Base-by-base conservation (phyloP, 2,329 filamentous ascomycete genomes). In the Scedosporium apiospermum region DNA sequence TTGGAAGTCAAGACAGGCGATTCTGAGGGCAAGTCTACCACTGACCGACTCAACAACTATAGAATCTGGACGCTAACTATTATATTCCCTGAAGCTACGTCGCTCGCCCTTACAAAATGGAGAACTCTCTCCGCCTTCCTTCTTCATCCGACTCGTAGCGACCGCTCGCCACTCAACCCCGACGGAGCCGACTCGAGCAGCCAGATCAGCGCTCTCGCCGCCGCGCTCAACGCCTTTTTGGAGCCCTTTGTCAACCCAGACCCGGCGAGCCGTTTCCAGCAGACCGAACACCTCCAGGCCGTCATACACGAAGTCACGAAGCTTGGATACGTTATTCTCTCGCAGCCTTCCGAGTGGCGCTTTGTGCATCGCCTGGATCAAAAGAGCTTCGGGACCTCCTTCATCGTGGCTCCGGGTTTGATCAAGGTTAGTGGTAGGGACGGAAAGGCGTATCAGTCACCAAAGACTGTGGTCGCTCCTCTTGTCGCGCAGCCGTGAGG, bases 91-190 rank as follows among this genome's bases (percentile, higher is more conserved):
- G 44, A 62, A 74, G 68, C 68, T 5, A 65, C 70, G 5, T 61
- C 69, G 6, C 62, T 72, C n/a, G 77, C 76, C 2, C 65, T 77
- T 4, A 73, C 71, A 16, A 70, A 71, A 65, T 79, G 78, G 78
- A 75, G 76, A 38, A 71, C 68, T n/a, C 68, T 79, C 12, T 75
- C 77, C 4, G 72, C 73, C 12, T 77, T 77, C 63, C 69, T 80
- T 9, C 73, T 79, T 14, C 74, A 78, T 62, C 71, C 76, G 0
- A 65, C 62, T 23, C 74, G 74, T 34, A 72, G 68, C 62, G 71
- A 75, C 58, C 70, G 75, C 5, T 74, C 72, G 1, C 65, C 75
- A 1, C 68, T 79, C 6, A 66, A 66, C 0, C 69, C 71, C 0
- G 66, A 71, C 12, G 67, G 72, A 10, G 66, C 71, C 14, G 65